Percentiles rank a stretch among this genome's conserved stretches.
phyloP scores from a whole-genome alignment of 192 early-diverging fungal species.

The Coemansia sp. region DNA sequence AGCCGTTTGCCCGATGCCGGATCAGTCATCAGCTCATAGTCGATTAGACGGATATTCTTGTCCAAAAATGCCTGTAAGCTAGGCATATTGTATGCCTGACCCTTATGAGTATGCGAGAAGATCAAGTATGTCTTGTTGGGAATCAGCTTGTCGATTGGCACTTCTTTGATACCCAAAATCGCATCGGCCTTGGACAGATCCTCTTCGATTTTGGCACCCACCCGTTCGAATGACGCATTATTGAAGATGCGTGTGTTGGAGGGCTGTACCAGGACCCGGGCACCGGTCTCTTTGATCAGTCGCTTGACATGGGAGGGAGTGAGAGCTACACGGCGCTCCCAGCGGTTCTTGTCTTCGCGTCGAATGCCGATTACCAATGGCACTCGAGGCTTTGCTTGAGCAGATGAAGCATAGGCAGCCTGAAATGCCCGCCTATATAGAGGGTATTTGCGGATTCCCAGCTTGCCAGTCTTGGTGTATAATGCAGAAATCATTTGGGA shows the following conservation, averaged over 20 bases:
- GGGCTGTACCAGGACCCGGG: conserved; percentile 86
- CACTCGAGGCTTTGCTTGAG: too few relatives aligned
- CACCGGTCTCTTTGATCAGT: conserved; percentile 81
- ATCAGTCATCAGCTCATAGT: conserved; percentile 93
- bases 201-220: conserved; percentile 80
- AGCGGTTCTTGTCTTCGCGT: conserved; percentile 93
- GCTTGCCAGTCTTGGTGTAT: neutral
- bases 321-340: conserved; percentile 92
- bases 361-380: conserved; percentile 71
- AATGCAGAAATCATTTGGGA: neutral
- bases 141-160: conserved; percentile 77
- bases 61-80: conserved; percentile 84
- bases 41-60: conserved; percentile 87
- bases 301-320: conserved; percentile 81
- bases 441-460: neutral
- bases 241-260: conserved; percentile 87
- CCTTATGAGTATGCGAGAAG: conserved; percentile 98
- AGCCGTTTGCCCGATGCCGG: conserved; percentile 65
- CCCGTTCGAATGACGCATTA: conserved; percentile 79
- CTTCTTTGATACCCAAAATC: conserved; percentile 96
- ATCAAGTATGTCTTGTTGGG: conserved; percentile 88
- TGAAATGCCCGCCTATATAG: neutral
- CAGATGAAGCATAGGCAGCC: neutral
- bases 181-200: conserved; percentile 87
- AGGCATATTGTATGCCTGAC: conserved; percentile 90